phyloP scores from a whole-genome alignment of 768 basidiomycete genomes.

The Amanita polypyramis region DNA sequence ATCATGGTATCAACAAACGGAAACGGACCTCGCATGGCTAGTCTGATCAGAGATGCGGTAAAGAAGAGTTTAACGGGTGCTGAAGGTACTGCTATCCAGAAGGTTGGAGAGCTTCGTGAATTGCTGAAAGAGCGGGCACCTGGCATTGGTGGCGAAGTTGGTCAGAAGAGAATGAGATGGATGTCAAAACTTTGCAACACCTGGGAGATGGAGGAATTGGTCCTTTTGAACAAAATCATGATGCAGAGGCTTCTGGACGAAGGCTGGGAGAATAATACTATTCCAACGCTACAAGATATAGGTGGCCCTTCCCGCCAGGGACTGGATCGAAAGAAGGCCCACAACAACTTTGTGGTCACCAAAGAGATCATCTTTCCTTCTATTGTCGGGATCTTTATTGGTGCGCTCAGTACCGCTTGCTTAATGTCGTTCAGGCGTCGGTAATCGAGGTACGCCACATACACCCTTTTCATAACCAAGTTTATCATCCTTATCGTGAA shows the following conservation, averaged over 20 bases:
- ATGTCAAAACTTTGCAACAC: constrained; percentile 79
- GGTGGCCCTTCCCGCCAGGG: constrained; percentile 15
- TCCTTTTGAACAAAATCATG: constrained; percentile 49
- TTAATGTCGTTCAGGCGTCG: neutral
- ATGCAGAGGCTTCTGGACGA: constrained; percentile 63
- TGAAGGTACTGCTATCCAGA: constrained; percentile 70
- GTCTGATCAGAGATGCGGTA: constrained; percentile 64
- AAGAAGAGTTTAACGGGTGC: constrained; percentile 56
- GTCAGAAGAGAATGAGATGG: constrained; percentile 83
- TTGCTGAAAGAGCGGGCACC: constrained; percentile 72
- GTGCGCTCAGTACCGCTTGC: constrained; percentile 24
- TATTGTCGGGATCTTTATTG: constrained; percentile 30
- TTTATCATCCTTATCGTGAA: too few relatives aligned
- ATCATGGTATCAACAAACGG: constrained; percentile 96
- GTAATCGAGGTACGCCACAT: neutral
- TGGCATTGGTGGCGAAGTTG: constrained; percentile 69
- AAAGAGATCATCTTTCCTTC: neutral
- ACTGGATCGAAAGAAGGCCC: neutral
- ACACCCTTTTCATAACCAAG: too few relatives aligned
- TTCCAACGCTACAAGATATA: constrained; percentile 35
- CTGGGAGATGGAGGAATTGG: constrained; percentile 82
- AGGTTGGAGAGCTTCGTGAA: constrained; percentile 63
- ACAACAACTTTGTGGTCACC: neutral
- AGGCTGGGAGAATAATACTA: constrained; percentile 69
- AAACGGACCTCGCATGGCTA: constrained; percentile 83